Base-by-base conservation (phyloP, 1,284 basidiomycete genomes). In the Wolfiporia cocos region DNA sequence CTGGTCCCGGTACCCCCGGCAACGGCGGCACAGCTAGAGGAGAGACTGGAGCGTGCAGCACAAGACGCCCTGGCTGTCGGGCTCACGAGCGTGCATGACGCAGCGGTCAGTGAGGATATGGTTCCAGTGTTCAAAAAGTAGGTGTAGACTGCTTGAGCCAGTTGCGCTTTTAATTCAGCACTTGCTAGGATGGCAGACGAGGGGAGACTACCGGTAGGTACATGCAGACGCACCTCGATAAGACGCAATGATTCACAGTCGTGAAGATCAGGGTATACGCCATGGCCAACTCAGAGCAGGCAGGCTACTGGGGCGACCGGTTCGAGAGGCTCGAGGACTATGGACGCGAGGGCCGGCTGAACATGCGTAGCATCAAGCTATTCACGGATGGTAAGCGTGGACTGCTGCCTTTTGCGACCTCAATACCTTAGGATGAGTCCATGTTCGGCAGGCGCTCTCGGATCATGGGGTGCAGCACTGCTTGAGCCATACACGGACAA, bases 401-500 rank as follows among this genome's bases (percentile, higher is more conserved):
- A 17, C 12, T 30, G n/a, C 4, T 11, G 5, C 18, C 33, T 21
- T 21, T 20, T 17, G 4, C 30, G 10, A 6, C 23, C 20, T 23
- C 11, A 29, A 22, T 10, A 31, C 6, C 30, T 26, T 22, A 14
- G 11, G 20, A 34, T 29, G 34, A 29, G 22, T 38, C 24, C 18
- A 20, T 9, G 5, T 3, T 32, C 37, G 19, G 42, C 56, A 80
- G 86, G 89, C 34, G 92, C 94, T 1, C 73, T 97, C 2, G 92
- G 93, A 0, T 91, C 86, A 1, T 91, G 88, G 75, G 93, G 93
- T 3, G 91, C 93, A 0, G 92, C 93, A 1, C 73, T 97, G 46
- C 68, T 90, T 14, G 76, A 86, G 31, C 89, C 91, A 11, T 97
- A 96, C 58, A 73, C 80, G 0, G 92, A 95, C 63, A 78, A 83